A percentile compares a stretch with the other conserved stretches of the same genome.
These are phyloP conservation scores for Penicillium sp. DNA, from an alignment of 2,329 filamentous ascomycete genomes.

Conservation along the genomic window DNA sequence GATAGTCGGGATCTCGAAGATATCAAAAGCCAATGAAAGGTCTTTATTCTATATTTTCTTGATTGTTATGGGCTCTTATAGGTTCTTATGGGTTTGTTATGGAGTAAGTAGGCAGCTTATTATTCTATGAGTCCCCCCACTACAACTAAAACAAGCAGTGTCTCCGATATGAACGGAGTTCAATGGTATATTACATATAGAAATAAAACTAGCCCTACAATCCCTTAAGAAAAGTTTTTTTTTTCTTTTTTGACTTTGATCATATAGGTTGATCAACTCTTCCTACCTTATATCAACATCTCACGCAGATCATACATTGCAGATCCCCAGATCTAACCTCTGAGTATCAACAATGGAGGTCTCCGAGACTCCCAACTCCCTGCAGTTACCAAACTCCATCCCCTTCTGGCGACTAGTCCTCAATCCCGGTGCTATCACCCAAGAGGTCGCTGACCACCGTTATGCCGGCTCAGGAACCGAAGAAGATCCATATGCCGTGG, in stretches of 20 bases:
- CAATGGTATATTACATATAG: background rate
- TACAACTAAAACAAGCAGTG: background rate
- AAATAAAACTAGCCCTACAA: background rate
- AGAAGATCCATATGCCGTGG: conserved; percentile 44
- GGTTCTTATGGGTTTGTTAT: background rate
- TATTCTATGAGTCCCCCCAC: background rate
- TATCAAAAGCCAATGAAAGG: background rate
- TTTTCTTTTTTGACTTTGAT: background rate
- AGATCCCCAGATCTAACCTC: background rate
- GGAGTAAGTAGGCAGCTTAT: background rate
- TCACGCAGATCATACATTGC: background rate
- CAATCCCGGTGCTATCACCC: conserved; percentile 36
- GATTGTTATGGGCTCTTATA: background rate
- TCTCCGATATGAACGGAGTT: background rate
- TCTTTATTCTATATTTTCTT: background rate
- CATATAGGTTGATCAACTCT: background rate
- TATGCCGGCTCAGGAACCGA: conserved; percentile 42
- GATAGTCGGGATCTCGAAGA: background rate
- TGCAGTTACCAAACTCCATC: conserved; percentile 20
- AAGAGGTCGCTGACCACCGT: conserved; percentile 33
- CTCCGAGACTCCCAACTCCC: conserved; percentile 7
- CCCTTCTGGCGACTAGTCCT: conserved; percentile 36
- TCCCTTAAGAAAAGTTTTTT: no score
- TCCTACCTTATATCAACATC: background rate
- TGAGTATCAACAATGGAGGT: conserved; percentile 7